Percentiles rank a stretch among this genome's conserved stretches.
Evolutionary conservation across 306 rosid species (phyloP).

Genomic region (Abrus pulchellus): DNA sequence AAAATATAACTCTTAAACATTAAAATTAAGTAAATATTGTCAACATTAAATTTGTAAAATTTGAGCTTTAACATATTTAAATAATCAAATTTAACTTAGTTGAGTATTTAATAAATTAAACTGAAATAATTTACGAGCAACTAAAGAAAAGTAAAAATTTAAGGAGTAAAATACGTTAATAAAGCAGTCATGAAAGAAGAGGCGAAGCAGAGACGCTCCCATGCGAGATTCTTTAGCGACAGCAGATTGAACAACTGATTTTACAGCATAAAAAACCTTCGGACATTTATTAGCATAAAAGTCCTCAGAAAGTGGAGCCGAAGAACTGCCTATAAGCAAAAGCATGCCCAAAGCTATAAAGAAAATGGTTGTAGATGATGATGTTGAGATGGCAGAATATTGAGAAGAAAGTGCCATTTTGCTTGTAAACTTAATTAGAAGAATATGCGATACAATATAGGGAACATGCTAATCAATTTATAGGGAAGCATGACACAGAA

Average conservation of each 20-base stretch:
- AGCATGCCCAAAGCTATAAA: slow-evolving; percentile 46
- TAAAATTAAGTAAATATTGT: no score
- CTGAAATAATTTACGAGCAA: not conserved
- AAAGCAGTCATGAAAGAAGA: slow-evolving; percentile 87
- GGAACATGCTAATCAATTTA: not conserved
- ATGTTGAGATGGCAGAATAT: not conserved
- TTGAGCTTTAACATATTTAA: no score
- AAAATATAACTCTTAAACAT: no score
- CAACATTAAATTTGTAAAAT: no score
- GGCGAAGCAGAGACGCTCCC: slow-evolving; percentile 85
- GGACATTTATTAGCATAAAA: slow-evolving; percentile 73
- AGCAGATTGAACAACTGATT: slow-evolving; percentile 63
- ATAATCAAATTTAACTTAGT: no score
- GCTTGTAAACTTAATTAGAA: not conserved
- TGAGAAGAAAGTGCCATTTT: slow-evolving; percentile 53
- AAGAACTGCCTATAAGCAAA: slow-evolving; percentile 51
- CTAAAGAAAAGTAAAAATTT: not conserved
- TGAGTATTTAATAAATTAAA: no score
- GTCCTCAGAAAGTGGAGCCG: slow-evolving; percentile 59
- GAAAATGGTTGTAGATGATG: not conserved
- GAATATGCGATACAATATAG: slow-evolving; percentile 2
- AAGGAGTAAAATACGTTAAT: slow-evolving; percentile 66
- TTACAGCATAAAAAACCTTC: slow-evolving; percentile 46
- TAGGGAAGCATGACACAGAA: not conserved
- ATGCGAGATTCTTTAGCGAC: slow-evolving; percentile 66